Percentiles rank a stretch among this genome's conserved stretches.
phyloP scores from a whole-genome alignment of 1,284 basidiomycete genomes.

The Melampsora occidentalis region DNA sequence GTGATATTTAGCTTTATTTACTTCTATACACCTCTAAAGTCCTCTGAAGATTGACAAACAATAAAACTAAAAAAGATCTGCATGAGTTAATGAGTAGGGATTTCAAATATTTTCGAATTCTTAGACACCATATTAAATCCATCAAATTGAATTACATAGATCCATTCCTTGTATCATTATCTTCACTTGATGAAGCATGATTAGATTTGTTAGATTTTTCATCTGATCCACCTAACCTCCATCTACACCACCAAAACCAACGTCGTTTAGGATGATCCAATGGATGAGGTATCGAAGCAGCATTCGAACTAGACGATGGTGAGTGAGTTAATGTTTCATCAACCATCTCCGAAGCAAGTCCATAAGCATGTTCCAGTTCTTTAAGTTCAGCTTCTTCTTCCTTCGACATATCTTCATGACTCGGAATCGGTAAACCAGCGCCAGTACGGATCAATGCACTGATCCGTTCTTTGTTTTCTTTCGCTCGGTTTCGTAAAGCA shows the following conservation, averaged over 20 bases:
- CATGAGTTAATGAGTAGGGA: no score
- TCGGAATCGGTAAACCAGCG: conserved; percentile 5
- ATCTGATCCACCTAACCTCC: neutral
- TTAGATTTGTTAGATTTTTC: no score
- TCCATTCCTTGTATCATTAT: no score
- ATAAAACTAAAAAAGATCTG: no score
- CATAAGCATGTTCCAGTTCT: conserved; percentile 30
- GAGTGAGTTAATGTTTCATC: neutral
- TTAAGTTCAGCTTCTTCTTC: conserved; percentile 42
- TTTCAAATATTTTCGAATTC: no score
- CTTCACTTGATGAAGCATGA: no score
- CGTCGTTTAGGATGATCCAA: neutral
- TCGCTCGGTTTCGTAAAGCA: conserved; percentile 19
- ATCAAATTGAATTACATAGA: no score
- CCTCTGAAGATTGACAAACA: no score
- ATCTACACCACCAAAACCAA: conserved; percentile 14
- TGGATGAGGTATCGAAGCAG: neutral
- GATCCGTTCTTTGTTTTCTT: conserved; percentile 33
- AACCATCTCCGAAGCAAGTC: neutral
- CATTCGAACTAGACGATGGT: neutral
- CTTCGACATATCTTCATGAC: conserved; percentile 21
- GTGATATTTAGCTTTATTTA: no score
- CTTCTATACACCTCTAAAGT: no score
- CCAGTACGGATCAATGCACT: conserved; percentile 24
- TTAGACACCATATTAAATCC: no score